Evolutionary conservation across 164 flowering plant species (phyloP).

Genomic region (Nymphaea thermarum): DNA sequence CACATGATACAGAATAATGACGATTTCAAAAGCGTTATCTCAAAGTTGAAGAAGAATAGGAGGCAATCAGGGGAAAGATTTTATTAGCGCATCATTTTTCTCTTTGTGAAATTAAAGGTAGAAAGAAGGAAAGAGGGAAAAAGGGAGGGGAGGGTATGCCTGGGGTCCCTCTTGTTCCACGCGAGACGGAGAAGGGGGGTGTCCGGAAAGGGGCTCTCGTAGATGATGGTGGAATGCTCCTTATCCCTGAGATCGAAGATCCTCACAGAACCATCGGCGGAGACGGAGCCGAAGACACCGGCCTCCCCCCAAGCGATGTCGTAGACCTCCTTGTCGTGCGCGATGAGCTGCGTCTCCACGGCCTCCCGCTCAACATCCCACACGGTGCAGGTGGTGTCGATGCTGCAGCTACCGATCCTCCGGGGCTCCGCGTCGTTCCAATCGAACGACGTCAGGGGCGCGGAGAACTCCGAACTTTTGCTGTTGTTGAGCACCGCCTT

Average conservation of each 20-base stretch:
- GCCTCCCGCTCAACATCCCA: conserved; percentile 76
- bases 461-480: conserved; percentile 48
- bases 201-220: conserved; percentile 81
- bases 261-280: conserved; percentile 92
- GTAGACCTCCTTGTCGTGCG: conserved; percentile 95
- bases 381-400: conserved; percentile 90
- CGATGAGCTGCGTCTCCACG: conserved; percentile 88
- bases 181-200: conserved; percentile 73
- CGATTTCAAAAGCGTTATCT: no score
- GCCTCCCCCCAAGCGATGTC: conserved; percentile 98
- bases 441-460: conserved; percentile 58
- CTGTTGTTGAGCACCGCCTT: conserved; percentile 40
- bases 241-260: conserved; percentile 84
- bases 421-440: conserved; percentile 54
- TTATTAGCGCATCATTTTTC: no score
- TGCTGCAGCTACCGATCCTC: conserved; percentile 76
- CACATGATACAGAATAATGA: no score
- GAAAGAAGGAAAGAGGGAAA: not conserved
- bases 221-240: conserved; percentile 94
- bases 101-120: no score
- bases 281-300: conserved; percentile 84
- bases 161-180: conserved; percentile 93
- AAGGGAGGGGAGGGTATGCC: conserved; percentile 20
- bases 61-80: no score
- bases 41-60: no score